These are phyloP conservation scores for Saccharomycopsis sp. DNA, from an alignment of 805 yeast species.

Conservation along the genomic window DNA sequence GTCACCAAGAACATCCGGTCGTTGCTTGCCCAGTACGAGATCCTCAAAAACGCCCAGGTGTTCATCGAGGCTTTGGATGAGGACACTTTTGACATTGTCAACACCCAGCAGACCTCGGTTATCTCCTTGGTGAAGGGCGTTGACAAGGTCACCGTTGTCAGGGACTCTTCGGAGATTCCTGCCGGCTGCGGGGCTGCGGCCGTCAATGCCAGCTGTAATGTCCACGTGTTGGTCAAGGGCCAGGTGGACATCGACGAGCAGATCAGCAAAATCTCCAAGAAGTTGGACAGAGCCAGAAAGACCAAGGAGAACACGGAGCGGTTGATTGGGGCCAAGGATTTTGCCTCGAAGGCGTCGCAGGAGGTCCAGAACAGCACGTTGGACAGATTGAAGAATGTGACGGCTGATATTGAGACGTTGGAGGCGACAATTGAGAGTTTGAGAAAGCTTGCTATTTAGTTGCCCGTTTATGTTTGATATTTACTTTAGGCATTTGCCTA, in stretches of 20 bases:
- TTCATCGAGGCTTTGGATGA: slow-evolving; percentile 63
- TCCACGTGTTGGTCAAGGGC: slow-evolving; percentile 89
- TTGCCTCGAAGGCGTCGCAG: slow-evolving; percentile 75
- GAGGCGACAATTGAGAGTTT: slow-evolving; percentile 80
- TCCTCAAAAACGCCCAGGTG: slow-evolving; percentile 81
- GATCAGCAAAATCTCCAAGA: slow-evolving; percentile 73
- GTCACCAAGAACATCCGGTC: slow-evolving; percentile 91
- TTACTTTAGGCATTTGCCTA: no score
- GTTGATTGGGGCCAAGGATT: slow-evolving; percentile 57
- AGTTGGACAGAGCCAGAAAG: slow-evolving; percentile 56
- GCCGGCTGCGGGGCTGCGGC: slow-evolving; percentile 85
- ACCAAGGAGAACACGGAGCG: slow-evolving; percentile 54
- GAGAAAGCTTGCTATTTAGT: slow-evolving; percentile 67
- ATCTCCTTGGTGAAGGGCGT: slow-evolving; percentile 90
- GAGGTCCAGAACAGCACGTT: slow-evolving; percentile 74
- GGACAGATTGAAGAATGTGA: slow-evolving; percentile 58
- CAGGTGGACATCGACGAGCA: slow-evolving; percentile 90
- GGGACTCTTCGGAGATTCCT: slow-evolving; percentile 53
- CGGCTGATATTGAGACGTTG: slow-evolving; percentile 87
- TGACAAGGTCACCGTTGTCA: slow-evolving; percentile 61
- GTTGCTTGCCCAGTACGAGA: slow-evolving; percentile 80
- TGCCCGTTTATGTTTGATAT: no score
- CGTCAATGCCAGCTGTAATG: slow-evolving; percentile 74
- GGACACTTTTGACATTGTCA: slow-evolving; percentile 44
- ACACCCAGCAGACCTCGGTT: slow-evolving; percentile 76